Conservation (phyloP, 805 yeast species). For the Ogataea zsoltii region DNA sequence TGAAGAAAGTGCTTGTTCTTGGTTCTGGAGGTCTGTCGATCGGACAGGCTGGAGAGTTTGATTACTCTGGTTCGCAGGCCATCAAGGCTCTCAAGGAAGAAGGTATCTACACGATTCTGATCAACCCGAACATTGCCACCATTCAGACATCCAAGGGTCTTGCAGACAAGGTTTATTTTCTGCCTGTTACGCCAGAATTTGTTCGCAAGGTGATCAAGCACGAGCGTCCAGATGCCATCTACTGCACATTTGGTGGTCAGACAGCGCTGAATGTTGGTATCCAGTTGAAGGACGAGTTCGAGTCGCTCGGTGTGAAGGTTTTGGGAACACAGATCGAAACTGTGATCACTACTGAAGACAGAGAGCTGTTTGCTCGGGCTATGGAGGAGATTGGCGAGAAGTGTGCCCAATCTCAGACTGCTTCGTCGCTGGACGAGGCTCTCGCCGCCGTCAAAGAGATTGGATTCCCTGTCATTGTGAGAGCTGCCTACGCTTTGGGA, state of each 20-base stretch:
- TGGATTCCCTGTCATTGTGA: conserved; percentile 93
- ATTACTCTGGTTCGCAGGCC: conserved; percentile 98
- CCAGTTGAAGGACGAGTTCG: conserved; percentile 92
- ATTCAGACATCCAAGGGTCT: conserved; percentile 97
- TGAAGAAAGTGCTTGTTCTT: conserved; percentile 87
- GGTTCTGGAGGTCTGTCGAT: conserved; percentile 99
- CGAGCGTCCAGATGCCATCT: conserved; percentile 96
- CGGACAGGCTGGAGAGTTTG: conserved; percentile 99
- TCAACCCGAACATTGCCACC: conserved; percentile 97
- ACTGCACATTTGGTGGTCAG: conserved; percentile 98
- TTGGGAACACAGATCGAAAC: conserved; percentile 97
- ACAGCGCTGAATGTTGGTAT: conserved; percentile 97
- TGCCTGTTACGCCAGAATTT: conserved; percentile 97
- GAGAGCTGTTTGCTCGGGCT: conserved; percentile 92
- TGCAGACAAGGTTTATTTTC: conserved; percentile 96
- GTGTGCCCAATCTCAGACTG: conserved; percentile 92
- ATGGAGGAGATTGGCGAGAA: conserved; percentile 95
- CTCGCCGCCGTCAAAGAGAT: conserved; percentile 78
- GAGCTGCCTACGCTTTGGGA: conserved; percentile 97
- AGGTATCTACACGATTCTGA: conserved; percentile 92
- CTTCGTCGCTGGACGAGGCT: conserved; percentile 78
- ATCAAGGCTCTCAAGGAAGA: conserved; percentile 98
- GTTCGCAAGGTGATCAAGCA: conserved; percentile 92
- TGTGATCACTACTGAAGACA: conserved; percentile 95
- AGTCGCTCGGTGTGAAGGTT: conserved; percentile 86